Percentiles rank a stretch among this genome's conserved stretches.
These are phyloP conservation scores for Cordyceps tenuipes DNA, from an alignment of 2,329 filamentous ascomycete genomes.

Conservation along the genomic window DNA sequence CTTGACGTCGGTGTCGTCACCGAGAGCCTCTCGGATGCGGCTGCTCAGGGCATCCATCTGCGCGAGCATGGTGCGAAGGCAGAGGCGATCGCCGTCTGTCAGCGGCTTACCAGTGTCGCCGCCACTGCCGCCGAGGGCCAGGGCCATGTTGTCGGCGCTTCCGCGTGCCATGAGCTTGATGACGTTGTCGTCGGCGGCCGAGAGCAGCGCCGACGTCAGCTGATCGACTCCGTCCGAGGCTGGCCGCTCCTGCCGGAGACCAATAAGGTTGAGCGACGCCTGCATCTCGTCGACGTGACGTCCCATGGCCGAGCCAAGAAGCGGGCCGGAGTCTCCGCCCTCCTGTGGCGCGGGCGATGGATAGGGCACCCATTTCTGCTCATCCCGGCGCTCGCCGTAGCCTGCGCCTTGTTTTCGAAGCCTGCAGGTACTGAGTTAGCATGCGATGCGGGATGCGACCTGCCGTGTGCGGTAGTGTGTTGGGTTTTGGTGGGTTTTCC, in stretches of 20 bases:
- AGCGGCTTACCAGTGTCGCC: constrained; percentile 22
- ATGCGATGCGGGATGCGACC: not conserved
- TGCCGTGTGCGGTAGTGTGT: not conserved
- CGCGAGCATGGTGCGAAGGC: constrained; percentile 40
- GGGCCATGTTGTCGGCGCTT: constrained; percentile 34
- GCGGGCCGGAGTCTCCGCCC: constrained; percentile 12
- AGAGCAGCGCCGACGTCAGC: constrained; percentile 53
- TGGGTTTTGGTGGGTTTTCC: not conserved
- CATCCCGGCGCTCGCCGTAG: constrained; percentile 24
- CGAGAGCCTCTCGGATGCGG: constrained; percentile 34
- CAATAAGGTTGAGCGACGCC: constrained; percentile 54
- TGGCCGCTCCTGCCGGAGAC: constrained; percentile 41
- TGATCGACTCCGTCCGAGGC: constrained; percentile 37
- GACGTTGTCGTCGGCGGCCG: constrained; percentile 40
- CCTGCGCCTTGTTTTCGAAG: constrained; percentile 31
- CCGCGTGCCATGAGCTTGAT: constrained; percentile 41
- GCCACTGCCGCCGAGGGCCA: constrained; percentile 6
- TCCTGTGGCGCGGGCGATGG: constrained; percentile 17
- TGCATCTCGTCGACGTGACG: constrained; percentile 55
- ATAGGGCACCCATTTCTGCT: constrained; percentile 24
- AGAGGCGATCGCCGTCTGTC: constrained; percentile 32
- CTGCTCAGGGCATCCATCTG: constrained; percentile 37
- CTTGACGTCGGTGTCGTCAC: constrained; percentile 17
- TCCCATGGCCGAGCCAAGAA: constrained; percentile 28
- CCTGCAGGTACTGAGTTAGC: constrained; percentile 18